Evolutionary conservation across 345 rosid species (phyloP).

Genomic region (Jatropha curcas): DNA sequence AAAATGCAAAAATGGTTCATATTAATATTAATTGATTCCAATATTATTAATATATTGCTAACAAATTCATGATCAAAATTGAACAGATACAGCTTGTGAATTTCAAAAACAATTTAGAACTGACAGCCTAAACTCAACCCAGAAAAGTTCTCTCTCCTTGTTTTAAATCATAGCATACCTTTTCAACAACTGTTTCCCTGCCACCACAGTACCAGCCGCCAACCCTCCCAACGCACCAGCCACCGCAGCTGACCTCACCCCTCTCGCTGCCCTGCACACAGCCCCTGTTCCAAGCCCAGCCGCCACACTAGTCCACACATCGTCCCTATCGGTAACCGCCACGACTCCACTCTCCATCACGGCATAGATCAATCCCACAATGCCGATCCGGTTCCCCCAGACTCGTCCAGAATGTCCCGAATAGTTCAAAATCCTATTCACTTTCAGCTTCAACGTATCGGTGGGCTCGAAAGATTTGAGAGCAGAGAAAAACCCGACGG

Average conservation of each 20-base stretch:
- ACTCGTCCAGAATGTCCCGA: constrained; percentile 75
- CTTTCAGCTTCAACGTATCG: constrained; percentile 80
- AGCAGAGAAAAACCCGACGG: constrained; percentile 53
- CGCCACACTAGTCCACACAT: constrained; percentile 85
- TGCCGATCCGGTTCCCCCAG: constrained; percentile 82
- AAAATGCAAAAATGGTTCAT: background rate
- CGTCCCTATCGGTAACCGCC: constrained; percentile 63
- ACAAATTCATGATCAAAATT: constrained; percentile 13
- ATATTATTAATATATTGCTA: background rate
- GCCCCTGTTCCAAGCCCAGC: constrained; percentile 96
- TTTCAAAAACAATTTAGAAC: background rate
- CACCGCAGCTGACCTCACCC: constrained; percentile 90
- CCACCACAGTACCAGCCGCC: constrained; percentile 76
- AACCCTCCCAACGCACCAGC: constrained; percentile 92
- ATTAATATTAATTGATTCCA: background rate
- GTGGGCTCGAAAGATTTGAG: constrained; percentile 64
- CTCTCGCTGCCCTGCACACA: constrained; percentile 81
- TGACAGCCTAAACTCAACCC: background rate
- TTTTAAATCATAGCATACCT: constrained; percentile 75
- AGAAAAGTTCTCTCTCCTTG: background rate
- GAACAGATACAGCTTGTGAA: background rate
- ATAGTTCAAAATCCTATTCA: constrained; percentile 71
- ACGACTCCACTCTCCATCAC: constrained; percentile 76
- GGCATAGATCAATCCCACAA: constrained; percentile 78
- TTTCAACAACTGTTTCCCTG: constrained; percentile 74